Base-by-base conservation (phyloP, 116 monocot genomes). In the Trichopus zeylanicus region DNA sequence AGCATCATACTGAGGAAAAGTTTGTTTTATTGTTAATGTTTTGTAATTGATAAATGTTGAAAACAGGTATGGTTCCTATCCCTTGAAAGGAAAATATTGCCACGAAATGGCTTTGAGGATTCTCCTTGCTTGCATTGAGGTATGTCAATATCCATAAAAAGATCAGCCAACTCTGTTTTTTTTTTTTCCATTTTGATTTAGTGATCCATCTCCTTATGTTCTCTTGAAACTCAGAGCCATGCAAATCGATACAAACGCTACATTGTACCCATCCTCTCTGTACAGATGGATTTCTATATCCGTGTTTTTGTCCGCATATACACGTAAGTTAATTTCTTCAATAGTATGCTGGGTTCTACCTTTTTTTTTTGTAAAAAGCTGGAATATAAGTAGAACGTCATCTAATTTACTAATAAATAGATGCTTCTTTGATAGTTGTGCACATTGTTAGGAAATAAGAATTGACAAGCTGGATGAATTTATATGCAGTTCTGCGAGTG, bases 71-170 rank as follows among this genome's bases (percentile, higher is more conserved):
- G 93, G 93, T 13, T 84, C 82, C 27, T 93, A 88, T 48, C 93
- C 93, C 51, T 37, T 85, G 73, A 93, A 85, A 72, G 93, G 85
- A 48, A 93, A 93, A 62, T 93, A 93, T 72, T 82, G 82, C 60
- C 93, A 93, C 74, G 93, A 93, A 68, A 85, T 88, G 93, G 93
- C 93, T 63, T 70, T 93, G 70, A 77, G 93, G 57, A 85, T 88
- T 18, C 88, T 93, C 46, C 85, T 93, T 72, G 88, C 88, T 9
- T 73, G 78, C 72, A 88, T 93, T 71, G 93, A 93, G 93, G 93
- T 93, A 75, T 19, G 48, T 53, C 48, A 10, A 22, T 1, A 0
- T 53, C 10, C 12, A n/a, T 16, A 24, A 2, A 11, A 23, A 18
- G n/a, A n/a, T 42, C n/a, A 42, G 13, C 42, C 3, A 2, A 42